Evolutionary conservation across 768 basidiomycete species (phyloP).

Genomic region (Rhodocollybia butyracea): DNA sequence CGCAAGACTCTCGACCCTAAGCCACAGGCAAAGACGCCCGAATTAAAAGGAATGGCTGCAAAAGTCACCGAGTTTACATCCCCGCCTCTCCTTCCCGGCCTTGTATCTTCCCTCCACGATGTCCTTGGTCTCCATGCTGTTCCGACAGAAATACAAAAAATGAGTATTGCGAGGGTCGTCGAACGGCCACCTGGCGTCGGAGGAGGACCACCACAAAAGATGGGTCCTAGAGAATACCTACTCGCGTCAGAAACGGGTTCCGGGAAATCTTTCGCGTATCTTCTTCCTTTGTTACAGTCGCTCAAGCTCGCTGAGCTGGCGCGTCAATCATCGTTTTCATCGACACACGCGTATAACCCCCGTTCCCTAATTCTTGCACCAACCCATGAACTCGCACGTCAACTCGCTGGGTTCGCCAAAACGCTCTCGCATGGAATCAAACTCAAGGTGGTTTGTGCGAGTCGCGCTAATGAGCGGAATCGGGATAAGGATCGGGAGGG

Average conservation of each 20-base stretch:
- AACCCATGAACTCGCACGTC: slow-evolving; percentile 86
- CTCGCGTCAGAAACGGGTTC: slow-evolving; percentile 90
- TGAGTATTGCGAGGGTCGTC: slow-evolving; percentile 61
- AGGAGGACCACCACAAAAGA: not conserved
- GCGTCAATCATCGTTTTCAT: not conserved
- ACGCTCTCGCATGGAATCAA: slow-evolving; percentile 70
- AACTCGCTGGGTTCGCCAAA: slow-evolving; percentile 74
- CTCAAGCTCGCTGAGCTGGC: slow-evolving; percentile 64
- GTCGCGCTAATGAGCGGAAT: slow-evolving; percentile 50
- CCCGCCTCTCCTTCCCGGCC: slow-evolving; percentile 65
- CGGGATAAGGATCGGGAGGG: slow-evolving; percentile 38
- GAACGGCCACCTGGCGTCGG: slow-evolving; percentile 14
- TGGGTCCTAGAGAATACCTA: slow-evolving; percentile 47
- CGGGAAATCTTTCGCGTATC: slow-evolving; percentile 88
- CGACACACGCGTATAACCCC: slow-evolving; percentile 47
- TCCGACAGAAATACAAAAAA: slow-evolving; percentile 79
- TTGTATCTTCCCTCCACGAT: slow-evolving; percentile 55
- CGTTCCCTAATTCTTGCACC: slow-evolving; percentile 82
- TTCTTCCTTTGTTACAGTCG: slow-evolving; percentile 77
- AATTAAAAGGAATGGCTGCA: not conserved
- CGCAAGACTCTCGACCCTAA: not conserved
- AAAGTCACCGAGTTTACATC: slow-evolving; percentile 45
- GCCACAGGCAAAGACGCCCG: not conserved
- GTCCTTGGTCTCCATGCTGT: slow-evolving; percentile 50
- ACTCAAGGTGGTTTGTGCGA: slow-evolving; percentile 71